A percentile compares a stretch with the other conserved stretches of the same genome.
phyloP scores from a whole-genome alignment of 2,329 filamentous ascomycete genomes.

The Juglanconis oblonga region DNA sequence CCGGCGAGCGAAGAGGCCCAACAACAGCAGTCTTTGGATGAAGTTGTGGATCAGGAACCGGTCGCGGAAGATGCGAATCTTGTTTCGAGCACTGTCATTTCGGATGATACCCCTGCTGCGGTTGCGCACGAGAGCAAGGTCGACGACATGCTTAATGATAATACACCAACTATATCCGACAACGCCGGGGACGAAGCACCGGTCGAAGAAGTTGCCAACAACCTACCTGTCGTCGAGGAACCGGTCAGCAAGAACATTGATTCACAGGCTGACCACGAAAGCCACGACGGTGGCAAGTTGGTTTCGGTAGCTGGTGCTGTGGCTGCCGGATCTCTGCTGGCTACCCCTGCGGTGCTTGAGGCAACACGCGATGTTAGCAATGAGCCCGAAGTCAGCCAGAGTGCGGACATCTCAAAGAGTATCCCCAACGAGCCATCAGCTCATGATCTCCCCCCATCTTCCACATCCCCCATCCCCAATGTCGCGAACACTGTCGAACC shows the following conservation, averaged over 20 bases:
- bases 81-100: not conserved
- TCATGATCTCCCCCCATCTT: conserved; percentile 16
- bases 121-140: not conserved
- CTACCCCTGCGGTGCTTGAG: not conserved
- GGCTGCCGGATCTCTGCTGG: conserved; percentile 6
- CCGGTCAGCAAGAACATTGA: not conserved
- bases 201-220: not conserved
- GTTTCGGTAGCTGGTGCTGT: not conserved
- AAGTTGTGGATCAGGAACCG: not conserved
- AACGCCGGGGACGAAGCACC: not conserved
- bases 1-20: not conserved
- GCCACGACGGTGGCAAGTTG: not conserved
- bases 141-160: conserved; percentile 3
- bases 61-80: not conserved
- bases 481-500: conserved; percentile 19
- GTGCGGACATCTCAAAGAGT: conserved; percentile 15
- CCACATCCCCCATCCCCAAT: conserved; percentile 10
- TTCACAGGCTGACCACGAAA: not conserved
- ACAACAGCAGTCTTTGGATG: not conserved
- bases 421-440: conserved; percentile 17
- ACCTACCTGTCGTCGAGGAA: not conserved
- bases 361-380: not conserved
- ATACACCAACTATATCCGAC: not conserved
- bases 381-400: not conserved
- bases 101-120: not conserved